Evolutionary conservation across 164 flowering plant species (phyloP).

Genomic region (Umbellularia californica): DNA sequence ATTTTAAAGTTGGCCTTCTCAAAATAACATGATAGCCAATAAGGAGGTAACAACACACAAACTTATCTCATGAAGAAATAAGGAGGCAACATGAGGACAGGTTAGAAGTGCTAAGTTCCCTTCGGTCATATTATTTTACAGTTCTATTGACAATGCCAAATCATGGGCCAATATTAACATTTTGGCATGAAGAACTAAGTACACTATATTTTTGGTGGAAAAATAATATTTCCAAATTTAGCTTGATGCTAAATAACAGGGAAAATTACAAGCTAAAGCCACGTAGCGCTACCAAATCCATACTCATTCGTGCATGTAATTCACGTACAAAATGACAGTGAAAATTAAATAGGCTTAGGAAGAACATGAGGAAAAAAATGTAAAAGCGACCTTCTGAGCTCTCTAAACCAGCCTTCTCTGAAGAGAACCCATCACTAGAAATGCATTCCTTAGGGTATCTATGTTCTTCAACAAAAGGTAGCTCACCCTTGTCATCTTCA

Average conservation of each 20-base stretch:
- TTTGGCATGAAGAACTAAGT: neutral
- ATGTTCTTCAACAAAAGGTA: conserved; percentile 26
- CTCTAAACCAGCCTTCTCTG: conserved; percentile 26
- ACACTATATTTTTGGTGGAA: neutral
- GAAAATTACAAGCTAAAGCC: neutral
- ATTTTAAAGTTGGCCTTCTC: no score
- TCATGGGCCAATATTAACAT: neutral
- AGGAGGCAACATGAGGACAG: no score
- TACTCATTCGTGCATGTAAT: neutral
- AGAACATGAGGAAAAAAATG: neutral
- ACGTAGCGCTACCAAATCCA: neutral
- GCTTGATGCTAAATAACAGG: neutral
- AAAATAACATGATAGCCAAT: no score
- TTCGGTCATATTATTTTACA: no score
- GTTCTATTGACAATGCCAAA: no score
- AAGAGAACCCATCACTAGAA: conserved; percentile 20
- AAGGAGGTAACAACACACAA: no score
- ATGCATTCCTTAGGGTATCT: conserved; percentile 24
- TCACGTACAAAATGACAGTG: neutral
- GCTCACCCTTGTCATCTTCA: conserved; percentile 42
- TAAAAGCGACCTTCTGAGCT: conserved; percentile 34
- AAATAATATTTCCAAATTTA: neutral
- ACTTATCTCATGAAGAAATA: no score
- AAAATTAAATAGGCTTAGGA: neutral
- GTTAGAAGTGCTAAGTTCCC: no score